Conservation (phyloP, 257 asterid genomes). For the Osmanthus fragrans region DNA sequence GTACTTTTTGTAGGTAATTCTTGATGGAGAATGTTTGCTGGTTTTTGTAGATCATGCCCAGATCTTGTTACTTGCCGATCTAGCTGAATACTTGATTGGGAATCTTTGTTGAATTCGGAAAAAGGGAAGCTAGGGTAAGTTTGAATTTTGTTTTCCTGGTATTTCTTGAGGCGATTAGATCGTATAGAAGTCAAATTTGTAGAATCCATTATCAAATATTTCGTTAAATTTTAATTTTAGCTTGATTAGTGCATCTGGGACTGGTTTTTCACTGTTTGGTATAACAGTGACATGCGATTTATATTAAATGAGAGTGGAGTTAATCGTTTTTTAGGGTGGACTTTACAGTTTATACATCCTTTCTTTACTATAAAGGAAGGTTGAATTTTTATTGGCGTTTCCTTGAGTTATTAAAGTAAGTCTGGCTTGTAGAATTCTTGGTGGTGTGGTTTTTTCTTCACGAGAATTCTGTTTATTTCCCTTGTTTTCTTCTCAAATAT, state of each 20-base stretch:
- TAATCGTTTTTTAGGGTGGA: not conserved
- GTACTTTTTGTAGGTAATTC: constrained; percentile 34
- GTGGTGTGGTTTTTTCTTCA: not conserved
- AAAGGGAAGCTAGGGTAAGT: constrained; percentile 22
- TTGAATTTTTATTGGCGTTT: no score
- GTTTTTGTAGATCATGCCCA: constrained; percentile 45
- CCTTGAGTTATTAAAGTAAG: not conserved
- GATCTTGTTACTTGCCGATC: constrained; percentile 38
- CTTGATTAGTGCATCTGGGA: constrained; percentile 1
- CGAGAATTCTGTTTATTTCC: constrained; percentile 15
- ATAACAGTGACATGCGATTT: not conserved
- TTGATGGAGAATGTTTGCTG: constrained; percentile 34
- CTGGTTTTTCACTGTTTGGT: not conserved
- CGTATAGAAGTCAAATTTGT: constrained; percentile 15
- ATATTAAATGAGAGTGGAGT: not conserved
- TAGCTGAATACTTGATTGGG: constrained; percentile 30
- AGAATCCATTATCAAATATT: not conserved
- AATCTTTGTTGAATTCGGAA: constrained; percentile 20
- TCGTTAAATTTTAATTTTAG: not conserved
- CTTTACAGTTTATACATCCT: not conserved
- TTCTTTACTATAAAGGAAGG: not conserved
- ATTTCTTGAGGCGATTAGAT: not conserved
- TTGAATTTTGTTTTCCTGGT: constrained; percentile 8
- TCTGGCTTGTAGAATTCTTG: not conserved
- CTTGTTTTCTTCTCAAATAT: not conserved